A percentile compares a stretch with the other conserved stretches of the same genome.
These are phyloP conservation scores for Chrysopogon serrulatus DNA, from an alignment of 176 grass and related monocot genomes.

Conservation along the genomic window DNA sequence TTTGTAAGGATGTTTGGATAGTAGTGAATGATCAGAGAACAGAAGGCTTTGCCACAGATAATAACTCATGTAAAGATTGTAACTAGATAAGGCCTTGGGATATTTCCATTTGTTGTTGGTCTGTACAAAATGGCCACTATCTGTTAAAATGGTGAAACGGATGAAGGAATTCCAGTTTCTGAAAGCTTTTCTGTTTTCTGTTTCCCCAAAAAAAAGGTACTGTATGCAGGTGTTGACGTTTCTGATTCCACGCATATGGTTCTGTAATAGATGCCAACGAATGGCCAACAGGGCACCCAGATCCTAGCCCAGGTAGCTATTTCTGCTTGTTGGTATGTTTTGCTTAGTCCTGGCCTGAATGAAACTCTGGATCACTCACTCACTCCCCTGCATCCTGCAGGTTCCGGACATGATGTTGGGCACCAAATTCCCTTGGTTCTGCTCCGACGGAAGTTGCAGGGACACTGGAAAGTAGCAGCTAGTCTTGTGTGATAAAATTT, in stretches of 20 bases:
- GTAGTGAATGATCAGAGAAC: background rate
- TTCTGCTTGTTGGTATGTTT: background rate
- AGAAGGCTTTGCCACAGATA: background rate
- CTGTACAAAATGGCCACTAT: background rate
- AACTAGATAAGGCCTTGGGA: background rate
- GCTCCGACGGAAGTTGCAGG: background rate
- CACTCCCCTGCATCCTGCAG: background rate
- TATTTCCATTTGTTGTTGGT: background rate
- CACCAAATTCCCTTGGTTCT: background rate
- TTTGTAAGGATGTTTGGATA: background rate
- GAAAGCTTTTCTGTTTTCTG: background rate
- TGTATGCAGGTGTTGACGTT: conserved; percentile 2
- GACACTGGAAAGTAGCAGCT: background rate
- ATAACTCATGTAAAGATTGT: background rate
- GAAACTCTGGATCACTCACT: background rate
- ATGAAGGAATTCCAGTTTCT: background rate
- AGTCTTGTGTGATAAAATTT: background rate
- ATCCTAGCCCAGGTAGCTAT: background rate
- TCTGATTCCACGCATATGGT: background rate
- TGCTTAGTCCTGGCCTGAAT: background rate
- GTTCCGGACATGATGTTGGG: background rate
- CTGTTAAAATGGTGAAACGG: background rate
- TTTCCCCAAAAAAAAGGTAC: background rate
- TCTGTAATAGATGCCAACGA: background rate
- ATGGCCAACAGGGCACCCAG: background rate